These are phyloP conservation scores for Diaporthe australafricana DNA, from an alignment of 2,329 filamentous ascomycete genomes.

Conservation along the genomic window DNA sequence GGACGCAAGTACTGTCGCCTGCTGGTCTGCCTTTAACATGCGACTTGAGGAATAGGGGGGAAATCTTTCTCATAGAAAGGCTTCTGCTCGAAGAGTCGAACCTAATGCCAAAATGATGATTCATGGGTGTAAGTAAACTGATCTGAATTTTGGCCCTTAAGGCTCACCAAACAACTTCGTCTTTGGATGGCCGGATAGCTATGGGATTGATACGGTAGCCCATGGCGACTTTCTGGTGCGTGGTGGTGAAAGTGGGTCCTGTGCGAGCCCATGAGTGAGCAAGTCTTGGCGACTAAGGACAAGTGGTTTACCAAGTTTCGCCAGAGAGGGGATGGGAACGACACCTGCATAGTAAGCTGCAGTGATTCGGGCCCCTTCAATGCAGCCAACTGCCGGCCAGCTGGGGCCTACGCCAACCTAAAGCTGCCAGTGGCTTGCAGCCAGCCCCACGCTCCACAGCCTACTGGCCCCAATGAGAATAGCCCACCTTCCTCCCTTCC, in stretches of 20 bases:
- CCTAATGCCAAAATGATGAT: background rate
- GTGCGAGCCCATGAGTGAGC: background rate
- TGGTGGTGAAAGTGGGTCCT: constrained; percentile 3
- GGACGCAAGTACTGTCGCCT: background rate
- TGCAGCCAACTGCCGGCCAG: too few relatives aligned
- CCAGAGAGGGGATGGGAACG: background rate
- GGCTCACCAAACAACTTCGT: background rate
- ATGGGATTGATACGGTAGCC: background rate
- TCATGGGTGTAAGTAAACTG: background rate
- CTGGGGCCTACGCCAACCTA: too few relatives aligned
- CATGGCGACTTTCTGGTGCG: constrained; percentile 1
- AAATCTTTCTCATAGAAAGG: background rate
- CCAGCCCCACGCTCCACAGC: too few relatives aligned
- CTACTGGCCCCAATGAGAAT: too few relatives aligned
- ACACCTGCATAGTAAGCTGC: too few relatives aligned
- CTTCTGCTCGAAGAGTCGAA: background rate
- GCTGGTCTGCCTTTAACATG: background rate
- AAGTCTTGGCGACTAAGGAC: background rate
- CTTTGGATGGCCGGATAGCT: background rate
- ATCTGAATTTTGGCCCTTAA: background rate
- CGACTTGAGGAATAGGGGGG: background rate
- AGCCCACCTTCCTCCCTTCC: too few relatives aligned
- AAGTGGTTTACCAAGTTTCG: background rate
- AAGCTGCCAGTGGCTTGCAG: too few relatives aligned
- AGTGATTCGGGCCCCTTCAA: too few relatives aligned